Conservation (phyloP, 305 asterid genomes). For the Solanum hybrid region DNA sequence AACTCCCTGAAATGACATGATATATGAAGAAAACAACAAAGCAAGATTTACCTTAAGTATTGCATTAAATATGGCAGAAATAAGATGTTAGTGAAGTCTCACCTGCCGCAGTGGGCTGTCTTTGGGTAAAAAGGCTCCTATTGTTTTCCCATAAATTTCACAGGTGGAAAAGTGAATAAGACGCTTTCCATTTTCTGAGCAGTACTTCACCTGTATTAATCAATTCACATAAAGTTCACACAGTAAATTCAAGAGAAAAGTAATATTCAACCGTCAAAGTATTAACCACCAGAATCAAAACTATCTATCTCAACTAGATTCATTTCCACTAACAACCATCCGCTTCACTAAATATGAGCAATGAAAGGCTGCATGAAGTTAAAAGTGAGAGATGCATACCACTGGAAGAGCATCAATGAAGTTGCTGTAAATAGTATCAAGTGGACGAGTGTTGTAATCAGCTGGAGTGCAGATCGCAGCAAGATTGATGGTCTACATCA, state of each 20-base stretch:
- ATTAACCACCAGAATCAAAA: neutral
- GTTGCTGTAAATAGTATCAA: slow-evolving; percentile 78
- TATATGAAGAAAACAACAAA: neutral
- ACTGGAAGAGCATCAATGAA: slow-evolving; percentile 79
- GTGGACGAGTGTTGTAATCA: slow-evolving; percentile 86
- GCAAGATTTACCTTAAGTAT: neutral
- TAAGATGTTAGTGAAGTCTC: slow-evolving; percentile 19
- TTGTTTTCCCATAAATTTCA: slow-evolving; percentile 71
- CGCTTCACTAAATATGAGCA: neutral
- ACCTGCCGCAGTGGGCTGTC: slow-evolving; percentile 74
- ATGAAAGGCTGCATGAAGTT: neutral
- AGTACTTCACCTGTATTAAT: slow-evolving; percentile 58
- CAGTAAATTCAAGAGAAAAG: neutral
- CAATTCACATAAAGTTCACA: slow-evolving; percentile 16
- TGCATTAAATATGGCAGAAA: neutral
- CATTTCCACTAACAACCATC: neutral
- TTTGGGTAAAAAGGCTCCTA: slow-evolving; percentile 61
- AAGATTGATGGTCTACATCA: slow-evolving; percentile 68
- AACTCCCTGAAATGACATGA: neutral
- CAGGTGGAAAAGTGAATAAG: slow-evolving; percentile 82
- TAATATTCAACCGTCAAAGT: neutral
- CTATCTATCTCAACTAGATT: neutral
- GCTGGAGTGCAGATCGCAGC: slow-evolving; percentile 99
- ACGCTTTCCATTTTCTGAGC: slow-evolving; percentile 71
- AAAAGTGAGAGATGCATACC: slow-evolving; percentile 29